Evolutionary conservation across 2,329 filamentous ascomycete species (phyloP).

Genomic region (Aspergillus tamarii): DNA sequence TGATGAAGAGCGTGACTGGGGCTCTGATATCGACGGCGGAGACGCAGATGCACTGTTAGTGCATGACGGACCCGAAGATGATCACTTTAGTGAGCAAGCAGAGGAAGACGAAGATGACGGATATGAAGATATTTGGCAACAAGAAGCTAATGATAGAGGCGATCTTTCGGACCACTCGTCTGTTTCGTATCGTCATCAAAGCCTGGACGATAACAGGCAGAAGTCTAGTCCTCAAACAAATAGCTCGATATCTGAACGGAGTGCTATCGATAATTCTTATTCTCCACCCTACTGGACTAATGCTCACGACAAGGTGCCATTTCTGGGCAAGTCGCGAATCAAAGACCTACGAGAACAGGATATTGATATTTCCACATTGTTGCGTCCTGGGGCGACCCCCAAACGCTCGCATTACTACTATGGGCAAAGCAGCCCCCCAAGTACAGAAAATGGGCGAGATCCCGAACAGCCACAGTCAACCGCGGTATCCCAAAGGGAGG

Average conservation of each 20-base stretch:
- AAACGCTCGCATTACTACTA: constrained; percentile 42
- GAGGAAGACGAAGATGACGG: constrained; percentile 37
- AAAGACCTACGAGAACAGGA: constrained; percentile 38
- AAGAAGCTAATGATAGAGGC: constrained; percentile 45
- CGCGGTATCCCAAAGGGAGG: constrained; percentile 18
- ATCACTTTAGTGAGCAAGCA: constrained; percentile 21
- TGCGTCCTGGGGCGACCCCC: constrained; percentile 38
- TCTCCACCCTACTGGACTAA: constrained; percentile 36
- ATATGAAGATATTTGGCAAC: constrained; percentile 53
- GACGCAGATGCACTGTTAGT: constrained; percentile 19
- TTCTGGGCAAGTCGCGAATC: constrained; percentile 37
- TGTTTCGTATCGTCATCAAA: constrained; percentile 20
- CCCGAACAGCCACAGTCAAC: constrained; percentile 17
- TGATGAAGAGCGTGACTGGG: constrained; percentile 9
- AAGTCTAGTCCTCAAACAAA: constrained; percentile 38
- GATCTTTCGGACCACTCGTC: constrained; percentile 32
- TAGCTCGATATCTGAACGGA: constrained; percentile 28
- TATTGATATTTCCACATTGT: constrained; percentile 38
- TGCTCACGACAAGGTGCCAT: constrained; percentile 30
- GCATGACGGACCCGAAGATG: constrained; percentile 14
- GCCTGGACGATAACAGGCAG: constrained; percentile 27
- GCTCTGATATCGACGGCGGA: constrained; percentile 7
- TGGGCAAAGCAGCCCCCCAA: constrained; percentile 36
- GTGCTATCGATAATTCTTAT: constrained; percentile 25
- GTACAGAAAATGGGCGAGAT: constrained; percentile 22